A percentile compares a stretch with the other conserved stretches of the same genome.
phyloP scores from a whole-genome alignment of 495 filamentous ascomycete genomes.

The Penicillium samsonianum region DNA sequence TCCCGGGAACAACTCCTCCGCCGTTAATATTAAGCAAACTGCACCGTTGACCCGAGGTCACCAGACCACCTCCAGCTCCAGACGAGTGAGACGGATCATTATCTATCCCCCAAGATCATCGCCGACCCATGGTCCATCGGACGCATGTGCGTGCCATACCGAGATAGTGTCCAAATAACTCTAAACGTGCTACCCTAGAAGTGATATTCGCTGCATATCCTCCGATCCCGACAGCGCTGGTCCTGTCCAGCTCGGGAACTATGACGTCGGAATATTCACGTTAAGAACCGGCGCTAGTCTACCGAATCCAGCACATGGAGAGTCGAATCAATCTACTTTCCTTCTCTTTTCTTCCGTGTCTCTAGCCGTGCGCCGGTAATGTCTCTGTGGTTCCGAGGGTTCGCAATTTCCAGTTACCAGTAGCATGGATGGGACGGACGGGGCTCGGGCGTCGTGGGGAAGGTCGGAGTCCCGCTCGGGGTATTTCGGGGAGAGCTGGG shows the following conservation, averaged over 20 bases:
- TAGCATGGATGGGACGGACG: neutral
- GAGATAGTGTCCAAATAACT: neutral
- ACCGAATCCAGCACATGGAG: neutral
- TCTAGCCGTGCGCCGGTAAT: neutral
- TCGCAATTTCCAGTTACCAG: neutral
- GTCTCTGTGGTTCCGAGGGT: neutral
- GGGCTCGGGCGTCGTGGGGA: conserved; percentile 6
- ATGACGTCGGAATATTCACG: neutral
- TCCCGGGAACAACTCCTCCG: neutral
- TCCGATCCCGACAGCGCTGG: neutral
- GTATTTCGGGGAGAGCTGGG: conserved; percentile 8
- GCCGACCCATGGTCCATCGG: neutral
- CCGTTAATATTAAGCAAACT: neutral
- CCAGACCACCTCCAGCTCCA: neutral
- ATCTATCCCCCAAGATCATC: neutral
- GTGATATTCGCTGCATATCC: neutral
- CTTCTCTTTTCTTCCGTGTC: neutral
- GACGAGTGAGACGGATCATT: neutral
- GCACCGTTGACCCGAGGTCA: conserved; percentile 2
- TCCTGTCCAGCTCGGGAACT: neutral
- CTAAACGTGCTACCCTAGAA: neutral
- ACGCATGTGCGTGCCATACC: neutral
- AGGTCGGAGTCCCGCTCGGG: conserved; percentile 9
- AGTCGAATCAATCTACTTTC: neutral
- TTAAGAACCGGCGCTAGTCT: neutral